Conservation (phyloP, 2,329 filamentous ascomycete genomes). For the Madurella fahalii region DNA sequence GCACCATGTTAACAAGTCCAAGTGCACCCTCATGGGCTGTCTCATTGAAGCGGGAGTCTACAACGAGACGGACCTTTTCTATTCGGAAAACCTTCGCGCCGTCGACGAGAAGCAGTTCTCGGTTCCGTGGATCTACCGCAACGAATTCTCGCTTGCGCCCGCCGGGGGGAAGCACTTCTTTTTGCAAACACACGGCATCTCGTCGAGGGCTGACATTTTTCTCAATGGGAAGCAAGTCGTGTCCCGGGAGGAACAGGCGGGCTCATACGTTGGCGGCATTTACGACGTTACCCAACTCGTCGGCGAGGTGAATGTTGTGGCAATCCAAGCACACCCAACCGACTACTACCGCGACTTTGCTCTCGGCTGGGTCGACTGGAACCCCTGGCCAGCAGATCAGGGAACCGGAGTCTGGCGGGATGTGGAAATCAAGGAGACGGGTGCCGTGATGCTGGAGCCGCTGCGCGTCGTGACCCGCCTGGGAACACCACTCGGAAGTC, state of each 20-base stretch:
- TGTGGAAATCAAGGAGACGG: slow-evolving; percentile 52
- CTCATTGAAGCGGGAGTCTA: slow-evolving; percentile 50
- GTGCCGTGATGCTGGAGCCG: slow-evolving; percentile 43
- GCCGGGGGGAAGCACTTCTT: slow-evolving; percentile 42
- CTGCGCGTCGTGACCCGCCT: slow-evolving; percentile 45
- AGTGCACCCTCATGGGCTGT: slow-evolving; percentile 54
- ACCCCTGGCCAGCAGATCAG: slow-evolving; percentile 58
- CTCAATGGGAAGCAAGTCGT: slow-evolving; percentile 53
- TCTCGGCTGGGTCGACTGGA: slow-evolving; percentile 60
- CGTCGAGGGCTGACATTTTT: slow-evolving; percentile 56
- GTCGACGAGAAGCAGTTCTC: slow-evolving; percentile 46
- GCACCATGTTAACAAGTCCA: slow-evolving; percentile 44
- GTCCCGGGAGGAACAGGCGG: slow-evolving; percentile 45
- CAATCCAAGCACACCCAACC: slow-evolving; percentile 53
- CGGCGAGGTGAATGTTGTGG: slow-evolving; percentile 44
- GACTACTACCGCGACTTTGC: slow-evolving; percentile 57
- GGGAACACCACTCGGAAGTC: slow-evolving; percentile 25
- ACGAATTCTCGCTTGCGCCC: slow-evolving; percentile 43
- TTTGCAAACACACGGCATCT: slow-evolving; percentile 56
- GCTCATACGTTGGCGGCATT: slow-evolving; percentile 52
- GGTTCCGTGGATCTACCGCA: slow-evolving; percentile 56
- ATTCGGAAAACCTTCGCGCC: slow-evolving; percentile 42
- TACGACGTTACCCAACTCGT: slow-evolving; percentile 51
- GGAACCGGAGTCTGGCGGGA: slow-evolving; percentile 61
- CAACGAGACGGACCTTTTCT: slow-evolving; percentile 52